Base-by-base conservation (phyloP, 192 early-diverging fungal species). In the Dissophora ornata region DNA sequence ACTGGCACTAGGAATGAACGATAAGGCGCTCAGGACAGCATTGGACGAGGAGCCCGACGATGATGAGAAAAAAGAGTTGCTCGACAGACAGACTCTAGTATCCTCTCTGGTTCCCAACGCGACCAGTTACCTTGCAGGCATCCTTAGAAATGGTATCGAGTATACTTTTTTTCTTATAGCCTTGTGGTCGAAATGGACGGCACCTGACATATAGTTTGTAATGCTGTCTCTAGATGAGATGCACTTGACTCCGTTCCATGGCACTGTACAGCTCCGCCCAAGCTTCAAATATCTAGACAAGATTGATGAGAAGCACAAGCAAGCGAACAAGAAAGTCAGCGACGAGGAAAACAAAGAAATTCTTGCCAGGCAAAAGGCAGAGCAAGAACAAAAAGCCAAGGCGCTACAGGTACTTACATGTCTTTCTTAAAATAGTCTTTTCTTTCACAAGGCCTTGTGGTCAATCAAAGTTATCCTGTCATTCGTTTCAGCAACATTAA, bases 261-360 rank as follows among this genome's bases (percentile, higher is more conserved):
- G 89, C 32, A 69, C 88, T 4, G 82, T 95, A 12, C 96, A 98
- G 78, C 79, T 99, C 61, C 90, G 94, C 1, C 96, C 97, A 11
- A 91, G 88, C 22, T 87, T 99, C 38, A 90, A 89, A 57, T 97
- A 99, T 74, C 80, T 97, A 26, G 96, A 98, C 65, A 90, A 92
- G 69, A 94, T 96, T 69, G 87, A 89, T 29, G 94, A 95, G 46
- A 97, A 96, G 67, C 82, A 85, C 50, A 89, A 88, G 51, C 88
- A 86, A 25, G 88, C 90, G 6, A 86, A 71, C 53, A 90, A 91
- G 57, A 80, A 89, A 66, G 86, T 89, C 62, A 61, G 80, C 62
- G 85, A 90, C 21, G 91, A 93, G 26, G 90, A 90, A 10, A 87
- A 85, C 18, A 88, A 91, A 32, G 85, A 87, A n/a, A 71, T 83